phyloP scores from a whole-genome alignment of 2,329 filamentous ascomycete genomes.

The Colletotrichum sublineola region DNA sequence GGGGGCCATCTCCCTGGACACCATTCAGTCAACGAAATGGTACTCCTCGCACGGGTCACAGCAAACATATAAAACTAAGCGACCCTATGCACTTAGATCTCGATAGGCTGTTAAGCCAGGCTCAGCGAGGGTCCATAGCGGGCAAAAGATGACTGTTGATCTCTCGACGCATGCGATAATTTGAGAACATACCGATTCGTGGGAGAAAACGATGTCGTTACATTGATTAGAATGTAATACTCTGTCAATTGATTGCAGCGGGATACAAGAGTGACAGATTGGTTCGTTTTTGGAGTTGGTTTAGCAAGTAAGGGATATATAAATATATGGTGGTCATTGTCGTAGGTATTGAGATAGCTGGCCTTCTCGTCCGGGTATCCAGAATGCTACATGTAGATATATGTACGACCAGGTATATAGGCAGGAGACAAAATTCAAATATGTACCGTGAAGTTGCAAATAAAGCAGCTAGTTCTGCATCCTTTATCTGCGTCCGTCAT shows the following conservation, averaged over 20 bases:
- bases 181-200: too few relatives aligned
- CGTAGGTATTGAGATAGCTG: constrained; percentile 15
- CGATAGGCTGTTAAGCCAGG: constrained; percentile 13
- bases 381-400: neutral
- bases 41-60: neutral
- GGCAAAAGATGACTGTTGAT: neutral
- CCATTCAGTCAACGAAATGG: constrained; percentile 2
- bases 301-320: neutral
- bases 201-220: too few relatives aligned
- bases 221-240: neutral
- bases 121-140: neutral
- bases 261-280: neutral
- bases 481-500: neutral
- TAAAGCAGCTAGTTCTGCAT: neutral
- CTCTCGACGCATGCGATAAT: neutral
- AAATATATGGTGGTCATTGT: neutral
- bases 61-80: constrained; percentile 5
- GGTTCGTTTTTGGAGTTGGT: neutral
- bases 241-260: neutral
- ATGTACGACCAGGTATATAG: constrained; percentile 33
- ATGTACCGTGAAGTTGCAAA: constrained; percentile 34
- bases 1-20: constrained; percentile 31
- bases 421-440: constrained; percentile 23
- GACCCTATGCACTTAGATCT: constrained; percentile 29
- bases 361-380: constrained; percentile 17